Evolutionary conservation across 805 yeast genomes (phyloP), one percentile per base, ranked within the genome.

Genomic region (Clavispora asparagi): DNA sequence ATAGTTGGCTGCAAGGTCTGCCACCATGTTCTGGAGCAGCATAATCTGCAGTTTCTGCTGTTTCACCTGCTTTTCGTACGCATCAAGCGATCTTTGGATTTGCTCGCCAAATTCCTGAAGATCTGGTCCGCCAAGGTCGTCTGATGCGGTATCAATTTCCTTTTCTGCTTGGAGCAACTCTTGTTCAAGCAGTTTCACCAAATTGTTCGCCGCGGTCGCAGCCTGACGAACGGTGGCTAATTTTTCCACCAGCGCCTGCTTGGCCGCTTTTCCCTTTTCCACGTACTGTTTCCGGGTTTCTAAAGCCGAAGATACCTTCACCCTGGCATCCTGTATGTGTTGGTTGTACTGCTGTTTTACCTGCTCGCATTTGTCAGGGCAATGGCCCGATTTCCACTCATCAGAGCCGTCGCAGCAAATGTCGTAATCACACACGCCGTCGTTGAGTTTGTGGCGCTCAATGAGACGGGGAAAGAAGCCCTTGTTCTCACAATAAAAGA

Each of bases 401-500:
- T 94, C 99, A 1, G 89, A 77, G 8, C 99, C 98, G 66, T 94
- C 99, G 65, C 99, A 94, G 64, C 99, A 94, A 10, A 74, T 44
- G 16, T 82, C 85, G 61, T 85, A 87, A 61, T 94, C 99, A 68
- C 99, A 94, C 2, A 84, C 82, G 0, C 97, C 97, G 65, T 94
- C 99, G 56, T 84, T 81, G 14, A 94, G 86, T 48, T 82, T 76
- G 56, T 71, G 79, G 7, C 82, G 74, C 6, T 89, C 84, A 12
- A 94, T 75, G 51, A 71, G 78, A 9, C 73, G 71, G 0, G 90
- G 79, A 5, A 74, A 57, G 53, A 79, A 85, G 4, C 96, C 96
- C 42, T 74, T 70, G 59, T 94, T 94, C 8, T 64, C 78, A 66
- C 99, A 92, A 63, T 80, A 90, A 58, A 89, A 91, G 40, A 55